phyloP scores from a whole-genome alignment of 2,329 filamentous ascomycete species.

The Sporothrix pallida region DNA sequence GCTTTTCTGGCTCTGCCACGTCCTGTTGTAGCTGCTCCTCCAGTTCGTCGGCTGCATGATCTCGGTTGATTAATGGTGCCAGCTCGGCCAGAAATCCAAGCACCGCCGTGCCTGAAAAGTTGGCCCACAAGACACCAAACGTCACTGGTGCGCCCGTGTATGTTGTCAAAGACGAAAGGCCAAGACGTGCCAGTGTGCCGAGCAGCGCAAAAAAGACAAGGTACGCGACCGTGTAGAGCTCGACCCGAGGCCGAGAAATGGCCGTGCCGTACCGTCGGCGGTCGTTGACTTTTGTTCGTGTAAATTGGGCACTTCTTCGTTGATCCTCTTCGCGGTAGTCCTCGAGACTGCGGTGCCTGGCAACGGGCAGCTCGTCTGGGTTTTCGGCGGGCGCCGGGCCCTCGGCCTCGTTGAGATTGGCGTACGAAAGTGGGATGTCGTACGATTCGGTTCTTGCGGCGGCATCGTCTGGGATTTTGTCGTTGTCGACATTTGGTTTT shows the following conservation, averaged over 20 bases:
- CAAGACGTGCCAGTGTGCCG: slow-evolving; percentile 82
- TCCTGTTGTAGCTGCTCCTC: slow-evolving; percentile 55
- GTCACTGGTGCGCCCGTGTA: slow-evolving; percentile 78
- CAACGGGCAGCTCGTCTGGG: slow-evolving; percentile 46
- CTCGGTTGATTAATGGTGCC: slow-evolving; percentile 35
- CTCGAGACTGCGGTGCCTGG: slow-evolving; percentile 50
- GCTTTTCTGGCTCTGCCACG: slow-evolving; percentile 18
- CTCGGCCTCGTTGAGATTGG: slow-evolving; percentile 51
- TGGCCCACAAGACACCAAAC: slow-evolving; percentile 83
- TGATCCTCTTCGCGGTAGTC: slow-evolving; percentile 44
- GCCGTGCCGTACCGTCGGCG: neutral
- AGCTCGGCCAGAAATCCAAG: slow-evolving; percentile 75
- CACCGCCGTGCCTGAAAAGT: slow-evolving; percentile 78
- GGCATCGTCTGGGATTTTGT: neutral
- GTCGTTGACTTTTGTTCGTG: neutral
- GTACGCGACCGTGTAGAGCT: slow-evolving; percentile 77
- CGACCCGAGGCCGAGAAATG: slow-evolving; percentile 59
- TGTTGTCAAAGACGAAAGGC: slow-evolving; percentile 76
- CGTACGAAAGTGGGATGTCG: slow-evolving; percentile 49
- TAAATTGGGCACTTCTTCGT: neutral
- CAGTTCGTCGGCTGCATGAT: slow-evolving; percentile 50
- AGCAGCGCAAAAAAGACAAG: slow-evolving; percentile 84
- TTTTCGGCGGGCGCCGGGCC: slow-evolving; percentile 53
- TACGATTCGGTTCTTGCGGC: slow-evolving; percentile 38
- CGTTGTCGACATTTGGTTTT: neutral